These are phyloP conservation scores for Brassica juncea DNA, from an alignment of 345 rosid species.

Conservation along the genomic window DNA sequence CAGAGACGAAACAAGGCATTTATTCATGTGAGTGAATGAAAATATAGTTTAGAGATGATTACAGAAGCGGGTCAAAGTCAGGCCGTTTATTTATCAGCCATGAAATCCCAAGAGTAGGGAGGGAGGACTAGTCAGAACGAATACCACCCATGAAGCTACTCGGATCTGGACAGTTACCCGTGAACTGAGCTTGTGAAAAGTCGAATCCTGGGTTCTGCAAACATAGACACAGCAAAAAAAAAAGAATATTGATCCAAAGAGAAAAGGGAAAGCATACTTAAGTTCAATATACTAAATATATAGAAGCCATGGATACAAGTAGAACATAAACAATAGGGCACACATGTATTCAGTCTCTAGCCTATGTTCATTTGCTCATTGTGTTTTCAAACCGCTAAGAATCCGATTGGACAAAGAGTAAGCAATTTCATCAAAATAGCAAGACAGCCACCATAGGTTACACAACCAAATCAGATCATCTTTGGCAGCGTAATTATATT, in stretches of 20 bases:
- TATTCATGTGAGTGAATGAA: neutral
- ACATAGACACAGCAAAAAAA: neutral
- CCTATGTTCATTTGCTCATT: neutral
- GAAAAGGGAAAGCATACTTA: constrained; percentile 2
- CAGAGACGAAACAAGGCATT: neutral
- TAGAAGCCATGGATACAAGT: neutral
- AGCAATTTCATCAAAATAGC: neutral
- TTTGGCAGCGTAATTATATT: neutral
- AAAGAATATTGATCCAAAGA: neutral
- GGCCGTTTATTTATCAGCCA: constrained; percentile 9
- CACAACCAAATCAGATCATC: neutral
- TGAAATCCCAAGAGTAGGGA: neutral
- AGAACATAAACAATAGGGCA: neutral
- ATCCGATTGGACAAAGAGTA: neutral
- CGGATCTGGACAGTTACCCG: constrained; percentile 88
- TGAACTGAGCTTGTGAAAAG: constrained; percentile 93
- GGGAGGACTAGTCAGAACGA: constrained; percentile 47
- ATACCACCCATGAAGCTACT: constrained; percentile 93
- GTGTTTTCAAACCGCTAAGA: neutral
- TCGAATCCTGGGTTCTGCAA: constrained; percentile 94
- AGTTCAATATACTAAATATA: neutral
- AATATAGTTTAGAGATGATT: neutral
- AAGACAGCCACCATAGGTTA: neutral
- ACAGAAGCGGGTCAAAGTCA: neutral
- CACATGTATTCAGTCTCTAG: neutral